Conservation (phyloP, 2,329 filamentous ascomycete species). For the Beauveria sp. region DNA sequence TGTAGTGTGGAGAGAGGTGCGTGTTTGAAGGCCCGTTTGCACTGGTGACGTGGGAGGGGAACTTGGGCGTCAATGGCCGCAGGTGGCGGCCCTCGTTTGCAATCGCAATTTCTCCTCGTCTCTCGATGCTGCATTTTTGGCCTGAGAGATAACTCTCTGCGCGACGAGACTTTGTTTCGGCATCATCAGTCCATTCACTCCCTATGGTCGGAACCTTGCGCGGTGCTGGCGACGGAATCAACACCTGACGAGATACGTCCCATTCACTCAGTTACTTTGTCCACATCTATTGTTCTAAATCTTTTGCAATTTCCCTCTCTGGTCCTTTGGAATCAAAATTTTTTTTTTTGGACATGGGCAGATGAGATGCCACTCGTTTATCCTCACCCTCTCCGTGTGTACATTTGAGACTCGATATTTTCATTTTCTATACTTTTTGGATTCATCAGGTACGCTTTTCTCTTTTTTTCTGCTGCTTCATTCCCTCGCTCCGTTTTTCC, state of each 20-base stretch:
- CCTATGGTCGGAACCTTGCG: background rate
- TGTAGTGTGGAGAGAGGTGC: background rate
- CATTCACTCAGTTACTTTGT: background rate
- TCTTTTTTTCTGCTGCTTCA: background rate
- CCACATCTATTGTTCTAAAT: background rate
- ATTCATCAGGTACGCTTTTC: slow-evolving; percentile 1
- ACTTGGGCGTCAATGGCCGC: background rate
- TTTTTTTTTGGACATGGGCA: slow-evolving; percentile 5
- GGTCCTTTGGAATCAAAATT: background rate
- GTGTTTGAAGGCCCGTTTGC: slow-evolving; percentile 1
- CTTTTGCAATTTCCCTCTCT: background rate
- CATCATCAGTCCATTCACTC: slow-evolving; percentile 1
- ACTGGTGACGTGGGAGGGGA: background rate
- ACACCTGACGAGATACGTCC: background rate
- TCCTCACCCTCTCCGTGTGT: background rate
- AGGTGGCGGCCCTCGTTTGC: slow-evolving; percentile 3
- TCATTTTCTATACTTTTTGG: slow-evolving; percentile 2
- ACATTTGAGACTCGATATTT: background rate
- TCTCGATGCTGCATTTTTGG: too few relatives aligned
- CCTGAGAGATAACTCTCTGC: too few relatives aligned
- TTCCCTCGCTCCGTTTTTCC: background rate
- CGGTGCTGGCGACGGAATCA: background rate
- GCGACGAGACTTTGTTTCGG: background rate
- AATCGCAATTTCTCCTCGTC: background rate
- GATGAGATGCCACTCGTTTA: background rate